Evolutionary conservation across 2,329 filamentous ascomycete species (phyloP).

Genomic region (Trichoderma gracile): DNA sequence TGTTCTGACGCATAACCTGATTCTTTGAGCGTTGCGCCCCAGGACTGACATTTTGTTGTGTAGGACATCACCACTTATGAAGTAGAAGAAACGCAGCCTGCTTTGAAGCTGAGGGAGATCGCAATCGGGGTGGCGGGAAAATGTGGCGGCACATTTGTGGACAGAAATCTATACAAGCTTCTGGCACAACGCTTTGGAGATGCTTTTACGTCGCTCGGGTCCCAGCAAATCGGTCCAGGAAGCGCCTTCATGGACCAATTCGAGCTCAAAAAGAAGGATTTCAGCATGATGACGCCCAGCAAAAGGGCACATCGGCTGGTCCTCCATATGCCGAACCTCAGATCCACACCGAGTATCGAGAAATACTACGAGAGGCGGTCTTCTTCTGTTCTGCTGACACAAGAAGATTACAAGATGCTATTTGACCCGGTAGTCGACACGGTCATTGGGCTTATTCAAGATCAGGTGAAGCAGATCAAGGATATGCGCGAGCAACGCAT

Average conservation of each 20-base stretch:
- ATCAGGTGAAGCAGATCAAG: background rate
- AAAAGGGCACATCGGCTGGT: background rate
- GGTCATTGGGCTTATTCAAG: background rate
- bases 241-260: conserved; percentile 29
- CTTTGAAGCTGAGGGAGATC: background rate
- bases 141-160: background rate
- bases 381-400: background rate
- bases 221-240: conserved; percentile 26
- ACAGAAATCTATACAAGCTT: background rate
- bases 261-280: conserved; percentile 28
- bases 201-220: background rate
- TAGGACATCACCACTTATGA: background rate
- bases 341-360: background rate
- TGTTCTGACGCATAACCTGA: background rate
- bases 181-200: background rate
- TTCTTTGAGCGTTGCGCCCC: no score
- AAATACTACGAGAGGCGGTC: conserved; percentile 3
- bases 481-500: background rate
- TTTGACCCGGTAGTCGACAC: background rate
- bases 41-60: background rate
- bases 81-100: background rate
- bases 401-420: background rate
- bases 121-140: background rate
- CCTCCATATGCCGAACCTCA: background rate
- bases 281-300: conserved; percentile 26